These are phyloP conservation scores for Debaryomyces prosopidis DNA, from an alignment of 805 yeast species.

Conservation along the genomic window DNA sequence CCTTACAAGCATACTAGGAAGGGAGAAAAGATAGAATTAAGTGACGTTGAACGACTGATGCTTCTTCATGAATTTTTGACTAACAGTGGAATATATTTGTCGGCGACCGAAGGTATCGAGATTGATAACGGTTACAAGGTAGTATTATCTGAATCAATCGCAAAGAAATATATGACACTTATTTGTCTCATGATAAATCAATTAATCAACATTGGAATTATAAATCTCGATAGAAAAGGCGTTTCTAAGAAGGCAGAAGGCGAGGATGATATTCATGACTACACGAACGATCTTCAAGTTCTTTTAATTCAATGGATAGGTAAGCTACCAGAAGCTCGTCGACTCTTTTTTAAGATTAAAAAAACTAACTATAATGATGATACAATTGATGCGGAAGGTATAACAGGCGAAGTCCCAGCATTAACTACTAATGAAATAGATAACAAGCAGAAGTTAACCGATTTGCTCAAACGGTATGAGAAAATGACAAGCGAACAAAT, in stretches of 20 bases:
- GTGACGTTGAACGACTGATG: constrained; percentile 65
- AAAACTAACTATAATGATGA: constrained; percentile 12
- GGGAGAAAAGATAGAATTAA: constrained; percentile 49
- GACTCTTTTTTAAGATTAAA: constrained; percentile 46
- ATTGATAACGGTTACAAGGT: constrained; percentile 28
- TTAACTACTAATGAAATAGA: not conserved
- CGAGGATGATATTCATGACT: constrained; percentile 45
- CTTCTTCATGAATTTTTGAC: constrained; percentile 67
- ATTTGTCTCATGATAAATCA: constrained; percentile 65
- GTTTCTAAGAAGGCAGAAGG: constrained; percentile 8
- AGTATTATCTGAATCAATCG: constrained; percentile 30
- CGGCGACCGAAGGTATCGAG: constrained; percentile 32
- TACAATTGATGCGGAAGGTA: not conserved
- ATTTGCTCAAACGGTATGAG: constrained; percentile 12
- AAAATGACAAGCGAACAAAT: constrained; percentile 16
- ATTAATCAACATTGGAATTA: constrained; percentile 45
- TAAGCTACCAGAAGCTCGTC: constrained; percentile 59
- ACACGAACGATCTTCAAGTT: constrained; percentile 58
- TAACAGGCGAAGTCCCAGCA: not conserved
- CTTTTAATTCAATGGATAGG: constrained; percentile 68
- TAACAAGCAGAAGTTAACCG: constrained; percentile 7
- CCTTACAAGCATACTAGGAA: constrained; percentile 52
- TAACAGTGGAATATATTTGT: constrained; percentile 40
- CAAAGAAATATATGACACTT: constrained; percentile 47
- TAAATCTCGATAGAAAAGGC: constrained; percentile 37